These are phyloP conservation scores for Chaetomiaceae sp. DNA, from an alignment of 2,329 filamentous ascomycete genomes.

Conservation along the genomic window DNA sequence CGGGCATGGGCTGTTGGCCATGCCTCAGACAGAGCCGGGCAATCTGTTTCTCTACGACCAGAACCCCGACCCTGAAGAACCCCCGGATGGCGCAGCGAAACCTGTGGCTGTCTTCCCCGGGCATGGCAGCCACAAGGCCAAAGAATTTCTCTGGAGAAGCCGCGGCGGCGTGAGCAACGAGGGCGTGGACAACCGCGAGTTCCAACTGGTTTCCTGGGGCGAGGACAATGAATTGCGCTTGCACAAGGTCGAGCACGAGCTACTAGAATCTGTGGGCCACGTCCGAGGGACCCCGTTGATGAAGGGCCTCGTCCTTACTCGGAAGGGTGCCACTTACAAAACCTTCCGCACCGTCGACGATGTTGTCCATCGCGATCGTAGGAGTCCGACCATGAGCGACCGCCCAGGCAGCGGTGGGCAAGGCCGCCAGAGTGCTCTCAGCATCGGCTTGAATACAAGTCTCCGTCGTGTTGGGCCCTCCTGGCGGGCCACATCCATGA, in stretches of 20 bases:
- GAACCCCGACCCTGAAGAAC: constrained; percentile 43
- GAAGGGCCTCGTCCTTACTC: constrained; percentile 66
- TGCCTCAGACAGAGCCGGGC: constrained; percentile 86
- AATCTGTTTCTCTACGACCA: constrained; percentile 81
- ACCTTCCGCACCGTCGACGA: constrained; percentile 74
- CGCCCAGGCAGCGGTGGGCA: constrained; percentile 44
- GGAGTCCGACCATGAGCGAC: constrained; percentile 58
- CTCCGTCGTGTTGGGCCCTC: constrained; percentile 37
- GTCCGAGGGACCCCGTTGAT: constrained; percentile 62
- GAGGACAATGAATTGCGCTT: constrained; percentile 78
- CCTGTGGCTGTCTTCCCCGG: constrained; percentile 57
- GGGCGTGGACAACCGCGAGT: constrained; percentile 77
- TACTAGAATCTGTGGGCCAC: constrained; percentile 67
- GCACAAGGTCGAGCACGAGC: constrained; percentile 63
- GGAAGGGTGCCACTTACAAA: constrained; percentile 80
- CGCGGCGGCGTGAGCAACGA: constrained; percentile 65
- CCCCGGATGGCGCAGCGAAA: constrained; percentile 41
- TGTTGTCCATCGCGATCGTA: constrained; percentile 52
- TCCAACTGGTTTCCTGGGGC: constrained; percentile 91
- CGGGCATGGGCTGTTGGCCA: constrained; percentile 77
- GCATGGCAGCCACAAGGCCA: constrained; percentile 66
- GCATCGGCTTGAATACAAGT: constrained; percentile 37
- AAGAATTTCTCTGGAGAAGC: constrained; percentile 86
- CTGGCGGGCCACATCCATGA: constrained; percentile 58
- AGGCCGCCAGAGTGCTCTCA: constrained; percentile 39